Conservation (phyloP, 306 rosid species). For the Lathyrus oleraceus region DNA sequence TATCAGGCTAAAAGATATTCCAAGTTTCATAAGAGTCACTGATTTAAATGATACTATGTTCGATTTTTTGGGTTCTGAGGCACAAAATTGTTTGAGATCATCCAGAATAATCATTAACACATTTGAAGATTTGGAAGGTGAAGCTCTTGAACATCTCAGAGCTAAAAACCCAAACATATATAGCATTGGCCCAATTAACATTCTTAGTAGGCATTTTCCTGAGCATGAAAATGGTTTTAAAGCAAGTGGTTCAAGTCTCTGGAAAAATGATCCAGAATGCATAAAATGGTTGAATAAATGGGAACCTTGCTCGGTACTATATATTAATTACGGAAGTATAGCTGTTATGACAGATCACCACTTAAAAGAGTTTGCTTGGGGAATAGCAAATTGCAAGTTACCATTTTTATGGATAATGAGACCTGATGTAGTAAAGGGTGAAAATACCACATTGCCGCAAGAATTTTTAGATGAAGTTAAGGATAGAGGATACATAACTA, state of each 20-base stretch:
- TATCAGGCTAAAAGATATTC: conserved; percentile 24
- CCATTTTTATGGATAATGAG: conserved; percentile 35
- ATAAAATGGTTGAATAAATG: conserved; percentile 20
- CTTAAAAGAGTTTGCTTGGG: conserved; percentile 27
- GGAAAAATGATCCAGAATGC: conserved; percentile 25
- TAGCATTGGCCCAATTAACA: conserved; percentile 18
- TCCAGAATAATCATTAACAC: conserved; percentile 27
- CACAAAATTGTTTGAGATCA: conserved; percentile 3
- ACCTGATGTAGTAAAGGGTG: conserved; percentile 5
- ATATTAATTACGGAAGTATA: conserved; percentile 34
- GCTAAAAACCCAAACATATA: conserved; percentile 18
- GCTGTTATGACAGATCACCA: conserved; percentile 13
- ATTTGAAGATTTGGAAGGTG: conserved; percentile 24
- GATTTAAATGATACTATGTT: conserved; percentile 18
- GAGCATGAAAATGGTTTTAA: conserved; percentile 8
- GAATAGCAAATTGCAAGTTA: conserved; percentile 19
- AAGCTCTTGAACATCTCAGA: neutral
- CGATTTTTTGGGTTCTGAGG: conserved; percentile 11
- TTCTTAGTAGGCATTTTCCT: conserved; percentile 16
- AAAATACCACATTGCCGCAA: conserved; percentile 1
- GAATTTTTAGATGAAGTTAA: conserved; percentile 27
- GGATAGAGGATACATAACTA: conserved; percentile 35
- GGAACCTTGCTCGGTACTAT: conserved; percentile 20
- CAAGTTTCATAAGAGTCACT: conserved; percentile 25
- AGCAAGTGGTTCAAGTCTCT: conserved; percentile 21